Base-by-base conservation (phyloP, 1,139 yeast genomes). In the Saccharomyces hybrid region DNA sequence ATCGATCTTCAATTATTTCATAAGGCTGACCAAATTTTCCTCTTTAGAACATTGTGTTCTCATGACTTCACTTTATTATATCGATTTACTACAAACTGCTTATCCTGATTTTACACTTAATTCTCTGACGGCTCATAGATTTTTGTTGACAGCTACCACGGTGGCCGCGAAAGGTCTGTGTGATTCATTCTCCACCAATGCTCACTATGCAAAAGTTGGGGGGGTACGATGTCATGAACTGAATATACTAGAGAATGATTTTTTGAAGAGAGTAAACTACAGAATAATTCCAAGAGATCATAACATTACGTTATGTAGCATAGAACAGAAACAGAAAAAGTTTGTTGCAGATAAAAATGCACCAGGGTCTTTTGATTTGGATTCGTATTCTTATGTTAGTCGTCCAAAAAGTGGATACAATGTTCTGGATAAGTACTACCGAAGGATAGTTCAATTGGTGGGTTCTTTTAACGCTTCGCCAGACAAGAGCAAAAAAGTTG, bases 171-270 rank as follows among this genome's bases (percentile, higher is more conserved):
- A 93, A 70, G 95, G 96, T 2, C 77, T 93, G 63, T 95, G 96
- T 69, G 99, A 93, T 70, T 86, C 91, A 49, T 93, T 93, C 69
- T 91, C 95, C 70, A 90, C 97, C 5, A 93, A 91, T 70, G 81
- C 86, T 44, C 97, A 91, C 70, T 93, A 93, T 68, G 96, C 98
- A 9, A 87, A 88, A 68, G 98, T 93, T 20, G 99, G 99, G 1
- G 99, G 99, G 60, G 86, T 93, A 6, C 89, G 93, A 44, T 75
- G 86, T 48, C 79, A 85, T 57, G 99, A 93, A 69, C 75, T 93
- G 61, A 93, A 93, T 69, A 78, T 93, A 56, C 75, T 93, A 50
- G 99, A 93, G 68, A 83, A 87, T 54, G 98, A 93, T 70, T 90
- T 93, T 65, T 77, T 93, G 53, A 81, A 81, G 50, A 75, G 93